Percentiles rank a stretch among this genome's conserved stretches.
These are phyloP conservation scores for Diddensiella transvaalensis DNA, from an alignment of 805 yeast species.

Conservation along the genomic window DNA sequence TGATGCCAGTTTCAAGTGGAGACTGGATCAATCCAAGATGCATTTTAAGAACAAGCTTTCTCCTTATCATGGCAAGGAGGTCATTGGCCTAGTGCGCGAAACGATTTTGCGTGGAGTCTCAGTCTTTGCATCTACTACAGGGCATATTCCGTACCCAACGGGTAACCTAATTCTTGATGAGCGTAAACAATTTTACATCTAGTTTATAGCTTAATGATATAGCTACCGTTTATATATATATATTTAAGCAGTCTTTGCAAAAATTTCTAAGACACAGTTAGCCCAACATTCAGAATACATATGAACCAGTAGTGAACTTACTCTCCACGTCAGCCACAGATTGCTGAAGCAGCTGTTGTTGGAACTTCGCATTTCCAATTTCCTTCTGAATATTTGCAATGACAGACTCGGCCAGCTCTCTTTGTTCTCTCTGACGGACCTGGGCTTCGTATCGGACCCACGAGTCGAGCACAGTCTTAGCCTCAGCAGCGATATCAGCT, in stretches of 20 bases:
- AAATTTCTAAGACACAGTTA: conserved; percentile 1
- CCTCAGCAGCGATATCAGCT: conserved; percentile 82
- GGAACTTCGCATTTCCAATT: conserved; percentile 83
- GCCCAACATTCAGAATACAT: not conserved
- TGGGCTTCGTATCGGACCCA: conserved; percentile 99
- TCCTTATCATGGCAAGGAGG: conserved; percentile 70
- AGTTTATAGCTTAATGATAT: not conserved
- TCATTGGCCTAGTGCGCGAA: conserved; percentile 72
- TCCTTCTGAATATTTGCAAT: conserved; percentile 85
- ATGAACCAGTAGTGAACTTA: conserved; percentile 1
- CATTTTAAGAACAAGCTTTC: conserved; percentile 83
- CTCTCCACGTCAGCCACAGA: conserved; percentile 88
- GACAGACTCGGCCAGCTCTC: conserved; percentile 81
- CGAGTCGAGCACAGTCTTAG: conserved; percentile 92
- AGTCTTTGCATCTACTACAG: conserved; percentile 40
- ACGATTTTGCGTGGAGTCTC: conserved; percentile 75
- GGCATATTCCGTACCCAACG: conserved; percentile 6
- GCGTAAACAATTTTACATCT: not conserved
- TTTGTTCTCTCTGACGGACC: conserved; percentile 94
- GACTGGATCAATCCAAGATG: conserved; percentile 32
- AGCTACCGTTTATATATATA: too few relatives aligned
- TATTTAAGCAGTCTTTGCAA: not conserved
- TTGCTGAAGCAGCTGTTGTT: conserved; percentile 86
- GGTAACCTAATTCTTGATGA: conserved; percentile 12
- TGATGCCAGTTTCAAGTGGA: conserved; percentile 58